These are phyloP conservation scores for Cercospora sp. DNA, from an alignment of 2,329 filamentous ascomycete genomes.

Conservation along the genomic window DNA sequence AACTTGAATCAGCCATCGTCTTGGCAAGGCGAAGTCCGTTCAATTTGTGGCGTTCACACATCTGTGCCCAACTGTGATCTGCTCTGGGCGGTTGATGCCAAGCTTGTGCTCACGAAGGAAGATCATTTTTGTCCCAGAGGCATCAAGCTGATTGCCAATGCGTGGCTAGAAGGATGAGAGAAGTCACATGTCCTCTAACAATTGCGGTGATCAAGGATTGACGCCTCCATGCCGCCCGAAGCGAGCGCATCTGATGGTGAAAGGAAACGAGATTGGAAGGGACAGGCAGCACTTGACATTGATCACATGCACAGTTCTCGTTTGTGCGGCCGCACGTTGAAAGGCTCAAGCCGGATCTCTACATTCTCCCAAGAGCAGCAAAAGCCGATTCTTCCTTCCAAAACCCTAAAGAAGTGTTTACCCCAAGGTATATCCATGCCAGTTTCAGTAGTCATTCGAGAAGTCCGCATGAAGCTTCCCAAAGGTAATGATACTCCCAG, in stretches of 20 bases:
- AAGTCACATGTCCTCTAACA: not conserved
- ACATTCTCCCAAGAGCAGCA: not conserved
- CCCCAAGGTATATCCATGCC: not conserved
- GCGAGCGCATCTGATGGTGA: not conserved
- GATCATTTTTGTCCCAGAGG: not conserved
- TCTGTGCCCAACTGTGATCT: not conserved
- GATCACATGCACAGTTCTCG: not conserved
- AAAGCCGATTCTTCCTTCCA: not conserved
- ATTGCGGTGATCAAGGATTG: not conserved
- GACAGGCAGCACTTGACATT: not conserved
- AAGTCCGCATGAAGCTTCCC: not conserved
- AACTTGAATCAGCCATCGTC: not conserved
- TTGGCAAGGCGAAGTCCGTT: not conserved
- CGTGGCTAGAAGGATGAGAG: not conserved
- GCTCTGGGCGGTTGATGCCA: not conserved
- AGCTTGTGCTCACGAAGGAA: not conserved
- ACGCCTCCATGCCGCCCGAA: not conserved
- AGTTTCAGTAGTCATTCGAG: not conserved
- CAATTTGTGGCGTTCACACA: not conserved
- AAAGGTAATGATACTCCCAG: not conserved
- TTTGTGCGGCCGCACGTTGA: not conserved
- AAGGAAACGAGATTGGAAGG: not conserved
- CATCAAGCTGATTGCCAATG: not conserved
- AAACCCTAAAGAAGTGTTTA: not conserved
- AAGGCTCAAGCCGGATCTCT: not conserved